These are phyloP conservation scores for Hanseniaspora valbyensis DNA, from an alignment of 805 yeast species.

Conservation along the genomic window DNA sequence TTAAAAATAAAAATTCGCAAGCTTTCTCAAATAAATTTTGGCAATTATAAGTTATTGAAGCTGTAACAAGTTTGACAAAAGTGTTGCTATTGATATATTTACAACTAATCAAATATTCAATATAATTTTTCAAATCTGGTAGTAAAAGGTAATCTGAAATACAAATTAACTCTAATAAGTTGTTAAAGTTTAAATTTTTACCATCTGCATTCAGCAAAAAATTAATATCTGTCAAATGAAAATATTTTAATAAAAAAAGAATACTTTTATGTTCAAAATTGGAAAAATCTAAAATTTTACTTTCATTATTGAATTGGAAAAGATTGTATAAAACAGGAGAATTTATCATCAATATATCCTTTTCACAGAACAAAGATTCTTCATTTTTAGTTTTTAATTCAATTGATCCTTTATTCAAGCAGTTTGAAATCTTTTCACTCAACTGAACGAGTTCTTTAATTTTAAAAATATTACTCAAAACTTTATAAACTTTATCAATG, in stretches of 20 bases:
- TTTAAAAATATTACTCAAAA: slow-evolving; percentile 24
- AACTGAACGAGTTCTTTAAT: slow-evolving; percentile 19
- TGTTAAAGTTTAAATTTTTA: slow-evolving; percentile 18
- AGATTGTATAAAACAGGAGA: slow-evolving; percentile 54
- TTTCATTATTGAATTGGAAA: slow-evolving; percentile 33
- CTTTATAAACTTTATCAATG: slow-evolving; percentile 9
- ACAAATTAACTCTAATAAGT: slow-evolving; percentile 23
- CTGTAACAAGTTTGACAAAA: slow-evolving; percentile 44
- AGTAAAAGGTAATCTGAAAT: slow-evolving; percentile 53
- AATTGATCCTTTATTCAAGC: slow-evolving; percentile 31
- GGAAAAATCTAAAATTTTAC: slow-evolving; percentile 32
- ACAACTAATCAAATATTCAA: slow-evolving; percentile 46
- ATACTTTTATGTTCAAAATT: slow-evolving; percentile 37
- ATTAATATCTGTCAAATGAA: slow-evolving; percentile 40
- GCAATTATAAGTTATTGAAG: slow-evolving; percentile 44
- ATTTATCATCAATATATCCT: slow-evolving; percentile 44
- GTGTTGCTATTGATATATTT: slow-evolving; percentile 50
- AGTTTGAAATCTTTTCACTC: neutral
- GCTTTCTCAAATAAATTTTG: slow-evolving; percentile 48
- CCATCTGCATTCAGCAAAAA: slow-evolving; percentile 16
- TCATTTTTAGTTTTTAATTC: slow-evolving; percentile 39
- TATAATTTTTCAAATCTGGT: slow-evolving; percentile 45
- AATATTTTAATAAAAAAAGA: slow-evolving; percentile 38
- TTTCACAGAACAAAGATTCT: slow-evolving; percentile 34
- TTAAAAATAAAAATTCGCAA: slow-evolving; percentile 55